phyloP scores from a whole-genome alignment of 345 rosid genomes.

The Passiflora organensis region DNA sequence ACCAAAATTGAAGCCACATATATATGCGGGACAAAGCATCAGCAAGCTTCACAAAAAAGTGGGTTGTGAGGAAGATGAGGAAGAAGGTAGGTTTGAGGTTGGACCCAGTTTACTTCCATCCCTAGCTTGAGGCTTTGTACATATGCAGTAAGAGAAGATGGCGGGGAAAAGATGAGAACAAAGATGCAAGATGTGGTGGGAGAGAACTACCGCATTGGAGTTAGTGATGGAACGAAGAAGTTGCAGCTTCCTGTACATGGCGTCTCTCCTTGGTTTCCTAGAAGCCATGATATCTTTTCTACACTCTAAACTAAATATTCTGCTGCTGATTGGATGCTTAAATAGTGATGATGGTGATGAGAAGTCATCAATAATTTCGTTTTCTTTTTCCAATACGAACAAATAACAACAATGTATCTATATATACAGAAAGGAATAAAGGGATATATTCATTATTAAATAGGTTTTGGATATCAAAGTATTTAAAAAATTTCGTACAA shows the following conservation, averaged over 20 bases:
- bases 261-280: constrained; percentile 45
- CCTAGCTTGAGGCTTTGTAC: too few relatives aligned
- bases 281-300: constrained; percentile 14
- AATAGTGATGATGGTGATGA: neutral
- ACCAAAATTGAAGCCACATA: too few relatives aligned
- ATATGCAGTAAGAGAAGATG: neutral
- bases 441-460: too few relatives aligned
- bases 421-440: too few relatives aligned
- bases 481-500: too few relatives aligned
- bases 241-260: constrained; percentile 32
- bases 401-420: too few relatives aligned
- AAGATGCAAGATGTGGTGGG: neutral
- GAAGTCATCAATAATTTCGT: neutral
- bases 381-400: neutral
- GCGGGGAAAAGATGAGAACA: neutral
- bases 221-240: constrained; percentile 46
- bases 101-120: too few relatives aligned
- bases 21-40: too few relatives aligned
- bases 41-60: too few relatives aligned
- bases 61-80: too few relatives aligned
- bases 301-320: neutral
- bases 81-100: too few relatives aligned
- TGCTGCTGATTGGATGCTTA: neutral
- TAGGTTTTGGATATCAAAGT: too few relatives aligned
- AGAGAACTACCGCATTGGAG: constrained; percentile 42